Evolutionary conservation across 768 basidiomycete species (phyloP).

Genomic region (Leccinum uliginosum): DNA sequence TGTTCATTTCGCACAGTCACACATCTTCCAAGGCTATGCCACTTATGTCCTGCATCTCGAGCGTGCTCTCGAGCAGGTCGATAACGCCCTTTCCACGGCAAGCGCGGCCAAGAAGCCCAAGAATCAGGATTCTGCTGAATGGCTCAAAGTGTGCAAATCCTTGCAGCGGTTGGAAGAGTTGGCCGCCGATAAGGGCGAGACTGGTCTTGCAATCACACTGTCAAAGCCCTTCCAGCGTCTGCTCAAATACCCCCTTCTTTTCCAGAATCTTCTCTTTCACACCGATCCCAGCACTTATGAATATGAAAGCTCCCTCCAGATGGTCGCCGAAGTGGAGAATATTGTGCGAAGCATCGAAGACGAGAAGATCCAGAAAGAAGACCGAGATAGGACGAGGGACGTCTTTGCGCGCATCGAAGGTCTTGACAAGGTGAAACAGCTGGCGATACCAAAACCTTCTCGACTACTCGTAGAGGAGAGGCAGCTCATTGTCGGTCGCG

Average conservation of each 20-base stretch:
- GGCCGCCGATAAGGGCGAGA: slow-evolving; percentile 86
- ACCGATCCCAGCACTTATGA: slow-evolving; percentile 97
- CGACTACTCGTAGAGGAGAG: slow-evolving; percentile 84
- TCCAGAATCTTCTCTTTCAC: slow-evolving; percentile 95
- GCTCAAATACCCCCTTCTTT: slow-evolving; percentile 94
- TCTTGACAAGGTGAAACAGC: slow-evolving; percentile 86
- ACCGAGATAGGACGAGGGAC: slow-evolving; percentile 92
- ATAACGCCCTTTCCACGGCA: slow-evolving; percentile 64
- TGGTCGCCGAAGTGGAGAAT: slow-evolving; percentile 95
- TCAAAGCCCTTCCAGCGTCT: slow-evolving; percentile 97
- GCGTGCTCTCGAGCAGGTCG: slow-evolving; percentile 82
- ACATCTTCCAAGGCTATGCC: slow-evolving; percentile 91
- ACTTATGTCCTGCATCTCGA: slow-evolving; percentile 94
- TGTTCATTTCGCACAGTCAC: slow-evolving; percentile 53
- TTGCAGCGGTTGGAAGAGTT: slow-evolving; percentile 74
- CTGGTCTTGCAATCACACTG: slow-evolving; percentile 88
- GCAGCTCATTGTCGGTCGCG: slow-evolving; percentile 40
- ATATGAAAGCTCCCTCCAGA: slow-evolving; percentile 92
- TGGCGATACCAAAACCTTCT: slow-evolving; percentile 87
- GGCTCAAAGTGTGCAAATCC: slow-evolving; percentile 71
- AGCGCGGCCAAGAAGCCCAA: slow-evolving; percentile 70
- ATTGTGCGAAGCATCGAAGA: slow-evolving; percentile 97
- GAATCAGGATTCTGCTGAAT: slow-evolving; percentile 75
- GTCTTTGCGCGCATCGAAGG: slow-evolving; percentile 96
- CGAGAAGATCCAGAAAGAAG: slow-evolving; percentile 95